Evolutionary conservation across 306 rosid species (phyloP).

Genomic region (Dalbergia cultrata): DNA sequence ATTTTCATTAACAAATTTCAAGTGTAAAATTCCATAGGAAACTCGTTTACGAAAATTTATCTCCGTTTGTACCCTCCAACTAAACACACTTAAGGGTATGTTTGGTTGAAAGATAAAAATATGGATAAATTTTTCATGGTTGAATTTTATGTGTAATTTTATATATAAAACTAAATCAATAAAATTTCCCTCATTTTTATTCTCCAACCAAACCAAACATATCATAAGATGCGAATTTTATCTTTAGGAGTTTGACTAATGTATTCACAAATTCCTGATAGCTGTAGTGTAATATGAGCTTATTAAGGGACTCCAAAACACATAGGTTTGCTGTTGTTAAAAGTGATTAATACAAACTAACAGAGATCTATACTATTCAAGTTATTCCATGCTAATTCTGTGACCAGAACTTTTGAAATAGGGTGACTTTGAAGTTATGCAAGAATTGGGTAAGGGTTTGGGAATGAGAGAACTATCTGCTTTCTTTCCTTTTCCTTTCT

Average conservation of each 20-base stretch:
- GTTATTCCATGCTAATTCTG: not conserved
- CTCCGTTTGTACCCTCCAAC: no score
- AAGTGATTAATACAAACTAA: not conserved
- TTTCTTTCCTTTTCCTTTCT: not conserved
- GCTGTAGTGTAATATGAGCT: slow-evolving; percentile 11
- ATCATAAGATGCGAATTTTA: not conserved
- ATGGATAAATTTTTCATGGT: no score
- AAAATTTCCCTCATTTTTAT: no score
- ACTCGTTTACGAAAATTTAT: no score
- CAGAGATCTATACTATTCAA: not conserved
- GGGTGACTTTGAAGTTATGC: no score
- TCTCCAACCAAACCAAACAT: no score
- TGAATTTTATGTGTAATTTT: no score
- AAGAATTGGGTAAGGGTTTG: not conserved
- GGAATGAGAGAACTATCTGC: not conserved
- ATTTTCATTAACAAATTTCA: no score
- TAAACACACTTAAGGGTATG: no score
- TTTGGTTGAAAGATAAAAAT: no score
- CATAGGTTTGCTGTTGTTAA: not conserved
- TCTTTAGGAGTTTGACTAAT: not conserved
- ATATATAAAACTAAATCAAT: no score
- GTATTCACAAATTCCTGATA: not conserved
- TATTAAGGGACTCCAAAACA: not conserved
- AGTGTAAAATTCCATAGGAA: no score
- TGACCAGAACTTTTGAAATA: not conserved